phyloP scores from a whole-genome alignment of 306 rosid genomes.

The Quercus robur region DNA sequence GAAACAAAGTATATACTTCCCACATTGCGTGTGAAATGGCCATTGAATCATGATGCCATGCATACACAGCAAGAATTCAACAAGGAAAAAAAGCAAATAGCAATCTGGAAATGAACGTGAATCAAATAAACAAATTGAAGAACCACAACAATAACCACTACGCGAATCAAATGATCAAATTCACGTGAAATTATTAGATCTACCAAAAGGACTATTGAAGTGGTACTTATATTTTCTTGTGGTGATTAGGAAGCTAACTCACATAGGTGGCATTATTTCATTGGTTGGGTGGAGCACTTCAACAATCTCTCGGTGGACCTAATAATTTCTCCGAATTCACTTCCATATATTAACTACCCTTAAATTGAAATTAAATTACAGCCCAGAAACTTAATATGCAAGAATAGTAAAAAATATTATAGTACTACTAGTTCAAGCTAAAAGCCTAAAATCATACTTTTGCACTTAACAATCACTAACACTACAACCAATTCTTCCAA shows the following conservation, averaged over 20 bases:
- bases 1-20: no score
- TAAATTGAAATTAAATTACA: not conserved
- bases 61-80: not conserved
- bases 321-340: no score
- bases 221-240: no score
- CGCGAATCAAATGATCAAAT: not conserved
- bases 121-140: no score
- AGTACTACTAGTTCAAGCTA: not conserved
- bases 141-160: not conserved
- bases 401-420: not conserved
- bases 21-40: not conserved
- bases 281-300: no score
- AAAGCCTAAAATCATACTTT: no score
- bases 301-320: accelerated
- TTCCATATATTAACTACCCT: no score
- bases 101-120: not conserved
- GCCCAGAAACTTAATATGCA: not conserved
- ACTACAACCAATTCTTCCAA: not conserved
- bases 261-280: no score
- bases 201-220: no score
- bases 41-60: not conserved
- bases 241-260: no score
- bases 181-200: not conserved
- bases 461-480: not conserved
- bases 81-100: not conserved